Conservation (phyloP, 192 early-diverging fungal species). For the Coemansia furcata region DNA sequence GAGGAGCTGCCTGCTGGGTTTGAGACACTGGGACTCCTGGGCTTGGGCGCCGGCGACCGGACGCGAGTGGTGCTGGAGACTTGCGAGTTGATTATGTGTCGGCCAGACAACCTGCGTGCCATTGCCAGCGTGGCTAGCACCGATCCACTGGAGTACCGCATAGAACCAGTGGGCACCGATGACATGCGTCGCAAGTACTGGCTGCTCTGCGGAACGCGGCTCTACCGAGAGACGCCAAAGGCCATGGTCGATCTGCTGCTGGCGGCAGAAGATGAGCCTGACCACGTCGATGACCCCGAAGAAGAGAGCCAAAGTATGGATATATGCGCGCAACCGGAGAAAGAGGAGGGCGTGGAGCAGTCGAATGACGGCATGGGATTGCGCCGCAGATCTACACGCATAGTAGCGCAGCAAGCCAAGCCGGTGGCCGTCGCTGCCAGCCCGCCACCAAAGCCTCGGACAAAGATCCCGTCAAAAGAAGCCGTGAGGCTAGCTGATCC, state of each 20-base stretch:
- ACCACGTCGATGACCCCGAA: not conserved
- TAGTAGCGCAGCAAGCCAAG: not conserved
- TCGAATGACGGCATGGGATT: not conserved
- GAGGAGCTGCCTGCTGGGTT: not conserved
- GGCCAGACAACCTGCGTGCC: conserved; percentile 16
- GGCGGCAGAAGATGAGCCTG: not conserved
- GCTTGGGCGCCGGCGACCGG: conserved; percentile 18
- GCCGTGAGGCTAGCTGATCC: conserved; percentile 13
- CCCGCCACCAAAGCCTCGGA: not conserved
- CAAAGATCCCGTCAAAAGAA: conserved; percentile 1
- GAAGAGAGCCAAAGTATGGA: not conserved
- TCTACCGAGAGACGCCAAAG: conserved; percentile 28
- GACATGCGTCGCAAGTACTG: conserved; percentile 24
- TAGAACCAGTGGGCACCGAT: conserved; percentile 16
- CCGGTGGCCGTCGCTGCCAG: not conserved
- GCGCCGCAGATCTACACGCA: conserved; percentile 17
- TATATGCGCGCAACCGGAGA: not conserved
- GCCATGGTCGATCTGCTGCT: conserved; percentile 20
- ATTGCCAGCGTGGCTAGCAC: not conserved
- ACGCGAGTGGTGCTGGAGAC: conserved; percentile 20
- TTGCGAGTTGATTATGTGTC: conserved; percentile 24
- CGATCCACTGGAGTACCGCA: conserved; percentile 9
- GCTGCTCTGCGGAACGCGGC: conserved; percentile 22
- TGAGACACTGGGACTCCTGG: conserved; percentile 12
- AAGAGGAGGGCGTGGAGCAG: not conserved